These are phyloP conservation scores for Moesziomyces aphidis DNA, from an alignment of 1,284 basidiomycete species.

Conservation along the genomic window DNA sequence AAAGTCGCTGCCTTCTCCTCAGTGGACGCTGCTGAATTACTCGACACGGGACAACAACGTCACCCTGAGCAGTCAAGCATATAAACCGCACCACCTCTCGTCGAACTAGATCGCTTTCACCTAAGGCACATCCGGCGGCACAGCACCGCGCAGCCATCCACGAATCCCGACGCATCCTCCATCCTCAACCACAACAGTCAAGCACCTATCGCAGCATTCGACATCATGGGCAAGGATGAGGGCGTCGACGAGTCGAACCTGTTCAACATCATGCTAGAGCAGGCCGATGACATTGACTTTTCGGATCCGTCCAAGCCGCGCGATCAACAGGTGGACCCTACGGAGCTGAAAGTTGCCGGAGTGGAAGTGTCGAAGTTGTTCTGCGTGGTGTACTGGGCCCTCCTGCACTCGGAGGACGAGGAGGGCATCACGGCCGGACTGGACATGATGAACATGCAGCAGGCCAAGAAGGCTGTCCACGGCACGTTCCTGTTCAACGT, in stretches of 20 bases:
- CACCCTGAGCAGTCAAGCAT: no score
- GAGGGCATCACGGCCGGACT: constrained; percentile 48
- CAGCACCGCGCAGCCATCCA: no score
- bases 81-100: no score
- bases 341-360: constrained; percentile 44
- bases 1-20: no score
- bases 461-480: constrained; percentile 56
- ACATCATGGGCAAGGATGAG: constrained; percentile 25
- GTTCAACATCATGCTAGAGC: constrained; percentile 53
- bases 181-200: neutral
- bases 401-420: constrained; percentile 42
- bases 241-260: constrained; percentile 41
- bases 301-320: constrained; percentile 19
- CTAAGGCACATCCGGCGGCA: no score
- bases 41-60: no score
- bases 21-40: no score
- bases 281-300: constrained; percentile 57
- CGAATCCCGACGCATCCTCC: neutral
- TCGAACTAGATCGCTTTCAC: no score
- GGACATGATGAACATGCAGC: constrained; percentile 54
- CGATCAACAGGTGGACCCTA: constrained; percentile 31
- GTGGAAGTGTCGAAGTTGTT: constrained; percentile 45
- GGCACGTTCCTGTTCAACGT: constrained; percentile 58
- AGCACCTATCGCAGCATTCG: neutral
- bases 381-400: constrained; percentile 49